Percentiles rank a stretch among this genome's conserved stretches.
Conservation (phyloP, 441 rosid species). For the Populus trichocarpa region DNA sequence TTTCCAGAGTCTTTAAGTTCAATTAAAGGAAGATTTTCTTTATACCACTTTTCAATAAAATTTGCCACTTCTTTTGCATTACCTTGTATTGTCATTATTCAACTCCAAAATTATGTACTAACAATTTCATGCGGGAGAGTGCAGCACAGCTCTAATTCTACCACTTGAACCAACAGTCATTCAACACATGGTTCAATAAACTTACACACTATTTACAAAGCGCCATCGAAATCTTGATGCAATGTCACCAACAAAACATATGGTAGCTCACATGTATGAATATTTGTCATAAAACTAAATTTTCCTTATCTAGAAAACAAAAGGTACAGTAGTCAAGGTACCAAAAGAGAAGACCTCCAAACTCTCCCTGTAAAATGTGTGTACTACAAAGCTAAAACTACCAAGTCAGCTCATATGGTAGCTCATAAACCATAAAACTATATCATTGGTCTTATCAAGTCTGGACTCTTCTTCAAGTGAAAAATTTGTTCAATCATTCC, state of each 20-base stretch:
- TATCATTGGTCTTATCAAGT: not conserved
- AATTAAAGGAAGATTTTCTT: not conserved
- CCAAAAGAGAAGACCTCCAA: not conserved
- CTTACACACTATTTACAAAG: not conserved
- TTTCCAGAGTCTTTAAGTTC: not conserved
- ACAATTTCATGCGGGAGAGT: not conserved
- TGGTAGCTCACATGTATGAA: not conserved
- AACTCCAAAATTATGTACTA: not conserved
- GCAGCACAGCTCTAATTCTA: not conserved
- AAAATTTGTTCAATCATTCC: not conserved
- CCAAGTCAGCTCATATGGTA: not conserved
- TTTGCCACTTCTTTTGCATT: not conserved
- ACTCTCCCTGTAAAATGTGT: not conserved
- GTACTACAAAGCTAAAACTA: no score
- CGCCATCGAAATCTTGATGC: not conserved
- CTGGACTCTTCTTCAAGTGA: not conserved
- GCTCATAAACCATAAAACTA: not conserved
- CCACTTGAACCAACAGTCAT: not conserved
- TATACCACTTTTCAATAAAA: not conserved
- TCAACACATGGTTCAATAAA: not conserved
- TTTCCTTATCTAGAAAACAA: not conserved
- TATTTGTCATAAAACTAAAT: no score
- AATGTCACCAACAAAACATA: not conserved
- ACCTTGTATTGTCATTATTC: no score
- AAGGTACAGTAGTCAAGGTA: not conserved